A percentile compares a stretch with the other conserved stretches of the same genome.
Conservation (phyloP, 352 stramenopile genomes). For the Thalassiosira ordinaria region DNA sequence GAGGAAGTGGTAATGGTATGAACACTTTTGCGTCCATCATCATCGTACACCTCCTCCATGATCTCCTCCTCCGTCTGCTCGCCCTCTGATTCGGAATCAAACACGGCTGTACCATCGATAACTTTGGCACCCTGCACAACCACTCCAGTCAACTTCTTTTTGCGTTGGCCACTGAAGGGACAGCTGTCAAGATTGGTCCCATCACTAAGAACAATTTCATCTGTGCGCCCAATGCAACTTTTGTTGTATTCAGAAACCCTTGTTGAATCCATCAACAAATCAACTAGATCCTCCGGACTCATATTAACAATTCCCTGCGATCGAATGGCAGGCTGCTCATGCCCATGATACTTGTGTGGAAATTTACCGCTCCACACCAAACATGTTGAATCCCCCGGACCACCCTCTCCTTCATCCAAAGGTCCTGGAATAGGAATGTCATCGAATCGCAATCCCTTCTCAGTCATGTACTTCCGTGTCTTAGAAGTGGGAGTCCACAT, state of each 20-base stretch:
- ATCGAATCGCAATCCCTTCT: slow-evolving; percentile 51
- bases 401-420: slow-evolving; percentile 48
- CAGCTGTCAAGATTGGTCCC: slow-evolving; percentile 45
- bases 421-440: slow-evolving; percentile 57
- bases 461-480: slow-evolving; percentile 63
- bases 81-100: slow-evolving; percentile 53
- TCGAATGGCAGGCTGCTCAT: slow-evolving; percentile 69
- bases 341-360: slow-evolving; percentile 59
- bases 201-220: slow-evolving; percentile 72
- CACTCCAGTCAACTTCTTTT: slow-evolving; percentile 62
- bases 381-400: slow-evolving; percentile 39
- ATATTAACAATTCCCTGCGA: slow-evolving; percentile 70
- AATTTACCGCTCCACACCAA: slow-evolving; percentile 79
- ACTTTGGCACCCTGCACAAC: slow-evolving; percentile 53
- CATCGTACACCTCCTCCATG: slow-evolving; percentile 40
- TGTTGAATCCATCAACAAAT: slow-evolving; percentile 78
- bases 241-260: slow-evolving; percentile 84
- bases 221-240: slow-evolving; percentile 70
- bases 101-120: slow-evolving; percentile 47
- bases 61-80: slow-evolving; percentile 50
- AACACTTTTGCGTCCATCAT: slow-evolving; percentile 31
- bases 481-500: slow-evolving; percentile 73
- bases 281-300: slow-evolving; percentile 66
- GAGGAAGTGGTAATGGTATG: neutral
- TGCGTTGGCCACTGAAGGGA: slow-evolving; percentile 53